phyloP scores from a whole-genome alignment of 345 rosid genomes.

The Mercurialis annua region DNA sequence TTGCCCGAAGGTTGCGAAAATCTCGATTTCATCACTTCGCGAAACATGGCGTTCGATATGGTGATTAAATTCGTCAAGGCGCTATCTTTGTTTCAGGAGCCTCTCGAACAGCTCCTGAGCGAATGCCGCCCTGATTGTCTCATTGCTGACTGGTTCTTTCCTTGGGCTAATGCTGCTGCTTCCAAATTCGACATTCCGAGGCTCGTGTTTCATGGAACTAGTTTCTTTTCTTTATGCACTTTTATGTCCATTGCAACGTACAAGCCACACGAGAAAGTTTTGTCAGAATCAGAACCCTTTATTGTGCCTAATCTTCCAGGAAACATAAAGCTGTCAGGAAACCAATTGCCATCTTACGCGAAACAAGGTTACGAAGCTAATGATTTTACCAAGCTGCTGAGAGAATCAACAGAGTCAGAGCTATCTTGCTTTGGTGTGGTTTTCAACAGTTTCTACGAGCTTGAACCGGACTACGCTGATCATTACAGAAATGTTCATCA shows the following conservation, averaged over 20 bases:
- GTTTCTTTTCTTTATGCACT: slow-evolving; percentile 24
- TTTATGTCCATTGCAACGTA: background rate
- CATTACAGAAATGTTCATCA: slow-evolving; percentile 36
- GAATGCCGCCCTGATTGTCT: slow-evolving; percentile 25
- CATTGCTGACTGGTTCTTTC: slow-evolving; percentile 29
- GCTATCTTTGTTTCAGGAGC: slow-evolving; percentile 20
- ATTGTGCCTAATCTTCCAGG: slow-evolving; percentile 34
- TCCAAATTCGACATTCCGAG: slow-evolving; percentile 34
- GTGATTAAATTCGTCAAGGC: slow-evolving; percentile 9
- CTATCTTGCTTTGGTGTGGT: slow-evolving; percentile 50
- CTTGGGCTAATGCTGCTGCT: slow-evolving; percentile 34
- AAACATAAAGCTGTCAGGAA: slow-evolving; percentile 20
- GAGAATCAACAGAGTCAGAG: slow-evolving; percentile 37
- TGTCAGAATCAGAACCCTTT: slow-evolving; percentile 32
- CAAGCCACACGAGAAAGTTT: slow-evolving; percentile 23
- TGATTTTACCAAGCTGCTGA: slow-evolving; percentile 16
- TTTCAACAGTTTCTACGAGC: slow-evolving; percentile 72
- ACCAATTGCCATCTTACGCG: slow-evolving; percentile 2
- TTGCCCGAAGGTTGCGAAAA: slow-evolving; percentile 21
- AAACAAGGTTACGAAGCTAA: slow-evolving; percentile 8
- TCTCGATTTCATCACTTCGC: background rate
- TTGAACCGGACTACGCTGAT: slow-evolving; percentile 52
- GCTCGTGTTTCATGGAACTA: slow-evolving; percentile 33
- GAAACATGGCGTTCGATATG: background rate
- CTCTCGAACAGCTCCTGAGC: slow-evolving; percentile 24